Base-by-base conservation (phyloP, 2,329 filamentous ascomycete genomes). In the Colletotrichum sp. region DNA sequence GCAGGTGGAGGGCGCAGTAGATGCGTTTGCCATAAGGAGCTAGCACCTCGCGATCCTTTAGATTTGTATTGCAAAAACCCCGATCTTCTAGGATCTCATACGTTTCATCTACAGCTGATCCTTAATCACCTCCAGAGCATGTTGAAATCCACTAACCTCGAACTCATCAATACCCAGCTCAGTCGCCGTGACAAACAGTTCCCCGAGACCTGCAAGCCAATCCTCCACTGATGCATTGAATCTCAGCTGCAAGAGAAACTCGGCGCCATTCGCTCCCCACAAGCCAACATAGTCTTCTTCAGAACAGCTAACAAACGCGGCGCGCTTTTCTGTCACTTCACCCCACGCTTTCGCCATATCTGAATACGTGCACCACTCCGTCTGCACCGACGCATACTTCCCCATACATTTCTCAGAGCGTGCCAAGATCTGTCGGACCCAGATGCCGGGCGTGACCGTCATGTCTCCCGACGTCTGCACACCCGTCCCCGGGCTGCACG, bases 391-490 rank as follows among this genome's bases (percentile, higher is more conserved):
- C n/a, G 44, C n/a, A 52, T 52, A 22, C 2, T 22, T 52, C 2
- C 44, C 44, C 44, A 48, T 22, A 13, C n/a, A 48, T 13, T 48
- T 48, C 11, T 22, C n/a, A 0, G 44, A 0, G 1, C 1, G 0
- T 3, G 44, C 44, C n/a, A 48, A 8, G 6, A 48, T 52, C 6
- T 52, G 6, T 25, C n/a, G 44, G 2, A 13, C n/a, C n/a, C n/a
- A 52, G 11, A 52, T 13, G 44, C 44, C 44, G 2, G 44, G 44
- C 44, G n/a, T 52, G 9, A 13, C 44, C 11, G 44, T 52, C 44
- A 22, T 22, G 44, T 52, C 44, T 25, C n/a, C 44, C n/a, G n/a
- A 52, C n/a, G n/a, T 13, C n/a, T 22, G 44, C 44, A 52, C 44
- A 8, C 44, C 44, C 12, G n/a, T 22, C 44, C 6, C 12, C 4